Evolutionary conservation across 1,284 basidiomycete genomes (phyloP).

Genomic region (Microbotryomycetes sp.): DNA sequence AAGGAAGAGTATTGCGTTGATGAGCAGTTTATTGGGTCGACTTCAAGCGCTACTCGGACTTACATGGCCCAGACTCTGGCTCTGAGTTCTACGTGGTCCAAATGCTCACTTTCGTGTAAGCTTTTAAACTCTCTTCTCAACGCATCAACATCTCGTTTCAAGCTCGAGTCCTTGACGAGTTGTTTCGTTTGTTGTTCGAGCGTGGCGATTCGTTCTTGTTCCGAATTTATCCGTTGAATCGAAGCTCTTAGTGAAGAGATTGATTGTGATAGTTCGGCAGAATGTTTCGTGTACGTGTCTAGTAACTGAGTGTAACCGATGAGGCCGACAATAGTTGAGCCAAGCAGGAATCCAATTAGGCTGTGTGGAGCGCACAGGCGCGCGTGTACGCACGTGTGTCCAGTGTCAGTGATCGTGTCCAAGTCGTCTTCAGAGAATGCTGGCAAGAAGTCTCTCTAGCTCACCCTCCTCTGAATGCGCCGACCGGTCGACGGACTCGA

Average conservation of each 20-base stretch:
- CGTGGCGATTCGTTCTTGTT: neutral
- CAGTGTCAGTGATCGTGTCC: neutral
- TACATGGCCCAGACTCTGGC: neutral
- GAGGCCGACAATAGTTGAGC: neutral
- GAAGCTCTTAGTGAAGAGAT: neutral
- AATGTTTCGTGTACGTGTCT: neutral
- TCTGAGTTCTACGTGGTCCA: neutral
- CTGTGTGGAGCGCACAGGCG: too few relatives aligned
- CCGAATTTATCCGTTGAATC: neutral
- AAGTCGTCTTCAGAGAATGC: too few relatives aligned
- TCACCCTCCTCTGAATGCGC: constrained; percentile 76
- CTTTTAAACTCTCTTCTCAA: neutral
- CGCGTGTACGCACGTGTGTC: too few relatives aligned
- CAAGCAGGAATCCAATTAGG: neutral
- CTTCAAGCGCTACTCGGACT: neutral
- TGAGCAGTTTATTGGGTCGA: neutral
- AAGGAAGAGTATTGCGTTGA: too few relatives aligned
- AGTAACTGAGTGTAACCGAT: neutral
- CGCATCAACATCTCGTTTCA: neutral
- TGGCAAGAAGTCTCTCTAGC: too few relatives aligned
- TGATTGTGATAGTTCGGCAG: neutral
- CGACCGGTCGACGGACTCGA: constrained; percentile 61
- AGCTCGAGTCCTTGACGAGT: neutral
- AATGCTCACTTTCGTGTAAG: neutral
- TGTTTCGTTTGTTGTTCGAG: neutral